Base-by-base conservation (phyloP, 2,329 filamentous ascomycete species). In the Ceratocystis variospora region DNA sequence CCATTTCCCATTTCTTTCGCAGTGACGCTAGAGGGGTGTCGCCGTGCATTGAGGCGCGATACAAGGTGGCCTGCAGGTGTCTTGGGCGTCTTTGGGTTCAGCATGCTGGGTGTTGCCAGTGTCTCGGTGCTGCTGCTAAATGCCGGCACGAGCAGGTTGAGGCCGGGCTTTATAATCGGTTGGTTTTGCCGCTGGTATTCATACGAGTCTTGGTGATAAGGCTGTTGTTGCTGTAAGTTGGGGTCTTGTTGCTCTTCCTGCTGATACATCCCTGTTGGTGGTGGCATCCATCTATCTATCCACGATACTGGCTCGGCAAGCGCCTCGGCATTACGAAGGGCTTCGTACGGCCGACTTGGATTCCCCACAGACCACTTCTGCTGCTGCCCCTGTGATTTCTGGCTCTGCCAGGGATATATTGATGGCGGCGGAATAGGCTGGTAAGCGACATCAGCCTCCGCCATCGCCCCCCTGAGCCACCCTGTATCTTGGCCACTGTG, bases 261-360 rank as follows among this genome's bases (percentile, higher is more conserved):
- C 12, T 62, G 33, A 17, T 37, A 63, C 17, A 28, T 5, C 44
- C 41, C 57, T 22, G 37, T 41, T 10, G 64, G 64, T 17, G 67
- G 64, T 8, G 67, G 67, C 64, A 68, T 68, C 67, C 67, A 68
- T 17, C 61, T 44, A 37, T 68, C 67, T 0, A 68, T 64, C 64
- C 67, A 66, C 19, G 62, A 59, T 6, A 68, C 66, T 12, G 66
- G 66, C 50, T 65, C 59, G 17, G 61, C 66, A 19, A 62, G 22
- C 5, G 66, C 66, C 48, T 68, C 66, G 0, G 66, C 66, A 28
- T 48, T 66, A 10, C 63, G 59, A 8, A 68, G 61, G 8, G 63
- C 62, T 12, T 68, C 66, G 57, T 63, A 68, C 0, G 66, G 63
- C n/a, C 66, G 59, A 12, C 25, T 45, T 7, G 41, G 22, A 2